phyloP scores from a whole-genome alignment of 1,139 yeast genomes.

The Geotrichum aggregatum region DNA sequence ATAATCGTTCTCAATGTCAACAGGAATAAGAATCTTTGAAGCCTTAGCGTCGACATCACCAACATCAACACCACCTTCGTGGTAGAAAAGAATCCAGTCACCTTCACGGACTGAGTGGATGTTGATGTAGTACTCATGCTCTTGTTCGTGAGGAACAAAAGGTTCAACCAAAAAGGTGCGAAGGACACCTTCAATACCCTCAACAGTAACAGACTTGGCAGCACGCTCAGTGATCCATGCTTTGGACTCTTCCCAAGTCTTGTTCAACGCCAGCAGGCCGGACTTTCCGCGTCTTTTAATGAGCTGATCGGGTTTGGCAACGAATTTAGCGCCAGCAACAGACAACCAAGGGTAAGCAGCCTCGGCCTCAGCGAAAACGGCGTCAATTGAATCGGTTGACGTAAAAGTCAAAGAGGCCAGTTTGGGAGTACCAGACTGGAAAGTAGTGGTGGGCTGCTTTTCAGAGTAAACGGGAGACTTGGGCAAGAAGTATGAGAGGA shows the following conservation, averaged over 20 bases:
- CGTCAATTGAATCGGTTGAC: constrained; percentile 33
- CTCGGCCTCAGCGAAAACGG: constrained; percentile 41
- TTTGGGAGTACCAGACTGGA: constrained; percentile 41
- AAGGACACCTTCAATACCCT: constrained; percentile 41
- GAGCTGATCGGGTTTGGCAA: constrained; percentile 48
- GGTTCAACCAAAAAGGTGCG: constrained; percentile 47
- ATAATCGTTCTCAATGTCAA: constrained; percentile 42
- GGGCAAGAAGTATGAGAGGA: constrained; percentile 44
- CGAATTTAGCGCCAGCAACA: constrained; percentile 40
- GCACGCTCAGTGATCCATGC: constrained; percentile 45
- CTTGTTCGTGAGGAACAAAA: constrained; percentile 46
- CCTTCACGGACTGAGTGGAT: constrained; percentile 48
- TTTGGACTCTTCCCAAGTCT: constrained; percentile 46
- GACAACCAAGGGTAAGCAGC: constrained; percentile 43
- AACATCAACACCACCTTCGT: constrained; percentile 49
- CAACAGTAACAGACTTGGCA: constrained; percentile 42
- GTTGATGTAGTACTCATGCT: constrained; percentile 47
- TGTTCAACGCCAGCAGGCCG: constrained; percentile 44
- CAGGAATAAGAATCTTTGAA: constrained; percentile 43
- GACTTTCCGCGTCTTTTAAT: constrained; percentile 48
- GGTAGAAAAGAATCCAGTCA: constrained; percentile 47
- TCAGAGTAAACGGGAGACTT: constrained; percentile 40
- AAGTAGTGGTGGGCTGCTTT: constrained; percentile 37
- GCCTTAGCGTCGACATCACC: constrained; percentile 50
- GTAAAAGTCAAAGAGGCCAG: constrained; percentile 41